phyloP scores from a whole-genome alignment of 129 eudicot species.

The Tagetes erecta region DNA sequence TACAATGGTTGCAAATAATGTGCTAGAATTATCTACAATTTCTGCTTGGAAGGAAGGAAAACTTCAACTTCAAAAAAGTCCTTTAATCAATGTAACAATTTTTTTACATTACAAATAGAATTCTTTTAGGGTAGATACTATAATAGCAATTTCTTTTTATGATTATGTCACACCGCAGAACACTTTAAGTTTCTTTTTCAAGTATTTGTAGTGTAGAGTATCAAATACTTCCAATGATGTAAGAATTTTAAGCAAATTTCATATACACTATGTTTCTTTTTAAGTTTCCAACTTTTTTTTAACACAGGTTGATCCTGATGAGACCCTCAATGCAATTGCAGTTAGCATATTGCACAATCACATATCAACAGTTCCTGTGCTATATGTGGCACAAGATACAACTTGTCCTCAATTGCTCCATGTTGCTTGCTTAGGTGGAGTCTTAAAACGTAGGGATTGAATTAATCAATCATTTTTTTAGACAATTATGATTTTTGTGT shows the following conservation, averaged over 20 bases:
- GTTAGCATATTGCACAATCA: slow-evolving; percentile 43
- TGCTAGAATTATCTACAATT: slow-evolving; percentile 20
- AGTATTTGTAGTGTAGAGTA: background rate
- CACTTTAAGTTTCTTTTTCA: background rate
- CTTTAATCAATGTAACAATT: slow-evolving; percentile 48
- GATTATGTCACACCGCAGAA: background rate
- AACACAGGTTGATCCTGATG: slow-evolving; percentile 61
- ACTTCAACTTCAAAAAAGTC: slow-evolving; percentile 37
- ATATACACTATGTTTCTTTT: slow-evolving; percentile 7
- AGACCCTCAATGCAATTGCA: slow-evolving; percentile 49
- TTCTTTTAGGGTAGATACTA: background rate
- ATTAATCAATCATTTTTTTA: background rate
- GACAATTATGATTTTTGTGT: background rate
- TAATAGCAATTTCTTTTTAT: background rate
- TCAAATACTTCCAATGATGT: background rate
- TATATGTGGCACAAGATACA: slow-evolving; percentile 38
- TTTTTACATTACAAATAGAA: background rate
- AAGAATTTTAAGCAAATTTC: background rate
- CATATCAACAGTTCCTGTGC: slow-evolving; percentile 57
- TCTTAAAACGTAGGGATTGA: slow-evolving; percentile 45
- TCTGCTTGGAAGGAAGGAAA: slow-evolving; percentile 59
- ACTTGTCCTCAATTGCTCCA: slow-evolving; percentile 47
- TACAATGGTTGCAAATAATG: background rate
- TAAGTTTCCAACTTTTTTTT: slow-evolving; percentile 3
- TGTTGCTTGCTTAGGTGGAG: slow-evolving; percentile 58